Evolutionary conservation across 257 asterid species (phyloP).

Genomic region (Plantago elongata): DNA sequence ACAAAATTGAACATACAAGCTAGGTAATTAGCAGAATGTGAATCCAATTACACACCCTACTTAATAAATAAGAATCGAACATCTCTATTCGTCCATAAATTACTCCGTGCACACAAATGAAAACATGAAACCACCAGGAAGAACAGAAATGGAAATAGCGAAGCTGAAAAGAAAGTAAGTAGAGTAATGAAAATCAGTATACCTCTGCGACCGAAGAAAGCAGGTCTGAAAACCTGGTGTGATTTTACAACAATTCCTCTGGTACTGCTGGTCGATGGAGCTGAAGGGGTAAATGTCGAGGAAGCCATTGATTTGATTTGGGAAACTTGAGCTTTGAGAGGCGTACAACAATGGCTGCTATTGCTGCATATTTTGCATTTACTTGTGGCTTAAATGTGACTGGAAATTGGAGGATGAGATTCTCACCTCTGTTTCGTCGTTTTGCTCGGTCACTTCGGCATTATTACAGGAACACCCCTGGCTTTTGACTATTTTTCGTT

Average conservation of each 20-base stretch:
- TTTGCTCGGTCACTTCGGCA: neutral
- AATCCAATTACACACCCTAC: no score
- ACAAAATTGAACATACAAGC: no score
- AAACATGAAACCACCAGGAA: no score
- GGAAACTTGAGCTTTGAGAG: neutral
- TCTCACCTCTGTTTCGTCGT: no score
- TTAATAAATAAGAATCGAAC: no score
- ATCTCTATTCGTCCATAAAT: no score
- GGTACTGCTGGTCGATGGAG: neutral
- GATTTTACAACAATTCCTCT: conserved; percentile 5
- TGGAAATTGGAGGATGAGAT: neutral
- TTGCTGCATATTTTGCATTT: neutral
- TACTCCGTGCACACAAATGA: no score
- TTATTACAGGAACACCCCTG: neutral
- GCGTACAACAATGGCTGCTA: neutral
- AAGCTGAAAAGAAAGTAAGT: neutral
- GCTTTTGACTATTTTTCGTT: no score
- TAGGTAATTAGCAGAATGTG: no score
- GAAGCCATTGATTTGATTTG: conserved; percentile 1
- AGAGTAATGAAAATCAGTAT: neutral
- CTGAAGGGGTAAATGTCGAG: conserved; percentile 10
- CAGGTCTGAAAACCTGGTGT: neutral
- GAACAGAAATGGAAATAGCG: neutral
- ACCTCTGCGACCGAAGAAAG: conserved; percentile 13
- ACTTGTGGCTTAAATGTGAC: neutral